Percentiles rank a stretch among this genome's conserved stretches.
Conservation (phyloP, 495 filamentous ascomycete genomes). For the Penicillium pancosmium region DNA sequence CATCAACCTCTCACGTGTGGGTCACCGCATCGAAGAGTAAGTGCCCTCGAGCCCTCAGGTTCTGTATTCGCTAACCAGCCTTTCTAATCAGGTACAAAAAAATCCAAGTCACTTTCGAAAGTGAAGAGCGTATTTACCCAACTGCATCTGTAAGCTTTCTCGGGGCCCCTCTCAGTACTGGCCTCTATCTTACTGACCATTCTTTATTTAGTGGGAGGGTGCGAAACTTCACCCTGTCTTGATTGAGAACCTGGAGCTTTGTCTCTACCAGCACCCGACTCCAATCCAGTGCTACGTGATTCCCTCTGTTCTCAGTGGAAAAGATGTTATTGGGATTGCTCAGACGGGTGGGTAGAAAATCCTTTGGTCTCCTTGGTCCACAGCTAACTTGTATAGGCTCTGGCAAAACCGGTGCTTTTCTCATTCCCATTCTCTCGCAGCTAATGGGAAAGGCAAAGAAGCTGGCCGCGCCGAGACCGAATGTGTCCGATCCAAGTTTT, state of each 20-base stretch:
- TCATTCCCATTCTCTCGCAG: slow-evolving; percentile 86
- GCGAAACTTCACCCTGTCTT: slow-evolving; percentile 87
- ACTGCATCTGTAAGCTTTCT: slow-evolving; percentile 37
- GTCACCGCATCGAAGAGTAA: slow-evolving; percentile 45
- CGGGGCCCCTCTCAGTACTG: slow-evolving; percentile 42
- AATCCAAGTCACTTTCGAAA: slow-evolving; percentile 38
- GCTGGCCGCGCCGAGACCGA: slow-evolving; percentile 74
- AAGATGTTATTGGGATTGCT: slow-evolving; percentile 84
- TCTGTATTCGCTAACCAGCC: not conserved
- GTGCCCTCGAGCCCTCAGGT: slow-evolving; percentile 10
- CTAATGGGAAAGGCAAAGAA: slow-evolving; percentile 94
- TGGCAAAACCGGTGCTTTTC: slow-evolving; percentile 91
- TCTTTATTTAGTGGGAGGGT: slow-evolving; percentile 60
- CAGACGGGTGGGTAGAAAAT: slow-evolving; percentile 75
- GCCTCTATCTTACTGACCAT: slow-evolving; percentile 34
- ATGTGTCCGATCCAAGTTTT: slow-evolving; percentile 45
- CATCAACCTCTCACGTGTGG: slow-evolving; percentile 46
- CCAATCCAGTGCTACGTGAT: slow-evolving; percentile 85
- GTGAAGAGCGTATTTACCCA: slow-evolving; percentile 30
- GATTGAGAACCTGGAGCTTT: slow-evolving; percentile 72
- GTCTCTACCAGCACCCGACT: slow-evolving; percentile 69
- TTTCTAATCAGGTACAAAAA: slow-evolving; percentile 29
- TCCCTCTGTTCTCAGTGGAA: slow-evolving; percentile 66
- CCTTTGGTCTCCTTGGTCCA: not conserved
- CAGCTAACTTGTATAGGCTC: slow-evolving; percentile 62